A percentile compares a stretch with the other conserved stretches of the same genome.
Conservation (phyloP, 208 protist species). For the Tritrichomonas foetus region DNA sequence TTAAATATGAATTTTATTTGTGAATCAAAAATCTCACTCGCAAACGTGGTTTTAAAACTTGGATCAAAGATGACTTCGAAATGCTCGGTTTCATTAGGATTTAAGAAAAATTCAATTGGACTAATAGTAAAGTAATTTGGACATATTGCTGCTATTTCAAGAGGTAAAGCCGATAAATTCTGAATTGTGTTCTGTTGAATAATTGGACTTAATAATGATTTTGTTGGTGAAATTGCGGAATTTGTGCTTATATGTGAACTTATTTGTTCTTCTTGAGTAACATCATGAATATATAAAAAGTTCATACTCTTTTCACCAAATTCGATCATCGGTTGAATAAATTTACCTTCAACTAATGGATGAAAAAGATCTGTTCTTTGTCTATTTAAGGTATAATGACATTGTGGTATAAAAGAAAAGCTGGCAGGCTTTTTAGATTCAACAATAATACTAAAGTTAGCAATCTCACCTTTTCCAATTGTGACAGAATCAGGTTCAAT, state of each 20-base stretch:
- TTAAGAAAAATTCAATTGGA: not conserved
- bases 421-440: not conserved
- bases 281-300: not conserved
- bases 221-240: not conserved
- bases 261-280: not conserved
- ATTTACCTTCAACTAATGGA: not conserved
- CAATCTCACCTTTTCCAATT: not conserved
- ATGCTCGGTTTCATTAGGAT: not conserved
- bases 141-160: not conserved
- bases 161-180: not conserved
- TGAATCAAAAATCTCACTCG: not conserved
- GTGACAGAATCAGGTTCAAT: not conserved
- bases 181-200: not conserved
- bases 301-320: not conserved
- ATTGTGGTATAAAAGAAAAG: not conserved
- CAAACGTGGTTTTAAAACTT: slow-evolving; percentile 1
- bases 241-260: not conserved
- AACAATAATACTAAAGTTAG: not conserved
- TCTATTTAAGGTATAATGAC: not conserved
- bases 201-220: not conserved
- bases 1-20: not conserved
- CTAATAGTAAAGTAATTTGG: not conserved
- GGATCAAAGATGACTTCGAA: not conserved
- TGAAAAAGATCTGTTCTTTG: not conserved
- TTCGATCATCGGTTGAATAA: not conserved